Evolutionary conservation across 129 eudicot genomes (phyloP).

Genomic region (Pseudognaphalium luteoalbum): DNA sequence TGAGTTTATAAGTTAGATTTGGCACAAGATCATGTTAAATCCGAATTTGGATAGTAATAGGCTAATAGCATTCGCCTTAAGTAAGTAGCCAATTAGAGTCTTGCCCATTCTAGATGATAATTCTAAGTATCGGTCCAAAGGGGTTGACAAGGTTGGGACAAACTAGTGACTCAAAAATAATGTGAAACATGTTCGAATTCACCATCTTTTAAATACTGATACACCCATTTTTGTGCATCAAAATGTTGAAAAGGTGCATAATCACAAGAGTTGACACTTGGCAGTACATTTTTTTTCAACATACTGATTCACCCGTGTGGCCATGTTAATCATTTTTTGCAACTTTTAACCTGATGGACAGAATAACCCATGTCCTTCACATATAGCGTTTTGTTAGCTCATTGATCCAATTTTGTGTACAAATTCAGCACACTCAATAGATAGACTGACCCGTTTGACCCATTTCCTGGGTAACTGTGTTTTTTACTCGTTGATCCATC

Average conservation of each 20-base stretch:
- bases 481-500: not conserved
- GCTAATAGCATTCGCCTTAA: not conserved
- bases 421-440: not conserved
- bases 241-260: too few species aligned
- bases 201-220: not conserved
- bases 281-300: too few species aligned
- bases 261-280: too few species aligned
- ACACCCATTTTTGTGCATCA: not conserved
- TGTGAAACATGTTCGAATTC: too few species aligned
- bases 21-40: not conserved
- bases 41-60: not conserved
- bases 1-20: conserved; percentile 1
- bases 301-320: too few species aligned
- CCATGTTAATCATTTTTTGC: not conserved
- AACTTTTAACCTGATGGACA: not conserved
- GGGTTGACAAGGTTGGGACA: too few species aligned
- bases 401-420: too few species aligned
- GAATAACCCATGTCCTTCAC: too few species aligned
- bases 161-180: not conserved
- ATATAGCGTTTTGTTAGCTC: too few species aligned
- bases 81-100: not conserved
- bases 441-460: not conserved
- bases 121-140: too few species aligned
- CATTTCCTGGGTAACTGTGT: too few species aligned
- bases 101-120: too few species aligned